Conservation (phyloP, 441 rosid genomes). For the Euphorbia schlechtendalii region DNA sequence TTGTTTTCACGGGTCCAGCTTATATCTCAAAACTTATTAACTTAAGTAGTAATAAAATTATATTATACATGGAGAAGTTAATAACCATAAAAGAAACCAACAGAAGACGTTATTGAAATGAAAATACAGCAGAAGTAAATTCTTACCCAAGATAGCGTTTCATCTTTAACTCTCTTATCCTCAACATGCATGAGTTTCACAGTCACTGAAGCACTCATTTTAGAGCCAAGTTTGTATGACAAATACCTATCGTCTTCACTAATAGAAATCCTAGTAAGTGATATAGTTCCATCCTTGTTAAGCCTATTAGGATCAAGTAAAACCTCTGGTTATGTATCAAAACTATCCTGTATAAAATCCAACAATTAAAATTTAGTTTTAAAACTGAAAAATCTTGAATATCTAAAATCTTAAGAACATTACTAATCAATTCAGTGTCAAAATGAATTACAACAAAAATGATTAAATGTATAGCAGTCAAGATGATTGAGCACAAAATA, state of each 20-base stretch:
- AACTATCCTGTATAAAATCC: slow-evolving; percentile 44
- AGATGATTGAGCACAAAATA: too few species aligned
- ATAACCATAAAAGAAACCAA: too few species aligned
- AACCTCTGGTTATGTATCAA: slow-evolving; percentile 64
- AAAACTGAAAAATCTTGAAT: background rate
- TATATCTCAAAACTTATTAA: too few species aligned
- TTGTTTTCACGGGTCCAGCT: too few species aligned
- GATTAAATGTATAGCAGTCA: too few species aligned
- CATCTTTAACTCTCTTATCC: slow-evolving; percentile 59
- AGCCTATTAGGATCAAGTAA: slow-evolving; percentile 86
- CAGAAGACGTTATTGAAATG: too few species aligned
- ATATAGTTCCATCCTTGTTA: slow-evolving; percentile 81
- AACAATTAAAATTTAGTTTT: background rate
- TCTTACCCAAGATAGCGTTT: slow-evolving; percentile 80
- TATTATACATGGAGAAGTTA: too few species aligned
- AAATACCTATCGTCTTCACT: slow-evolving; percentile 77
- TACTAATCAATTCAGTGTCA: too few species aligned
- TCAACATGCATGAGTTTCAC: slow-evolving; percentile 63
- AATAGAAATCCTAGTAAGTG: slow-evolving; percentile 44
- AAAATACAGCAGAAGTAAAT: too few species aligned
- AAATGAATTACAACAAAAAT: too few species aligned
- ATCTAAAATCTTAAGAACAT: too few species aligned
- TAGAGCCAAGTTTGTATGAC: slow-evolving; percentile 82
- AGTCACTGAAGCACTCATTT: slow-evolving; percentile 93
- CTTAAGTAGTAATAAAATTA: too few species aligned